phyloP scores from a whole-genome alignment of 768 basidiomycete species.

The Pulveroboletus frians region DNA sequence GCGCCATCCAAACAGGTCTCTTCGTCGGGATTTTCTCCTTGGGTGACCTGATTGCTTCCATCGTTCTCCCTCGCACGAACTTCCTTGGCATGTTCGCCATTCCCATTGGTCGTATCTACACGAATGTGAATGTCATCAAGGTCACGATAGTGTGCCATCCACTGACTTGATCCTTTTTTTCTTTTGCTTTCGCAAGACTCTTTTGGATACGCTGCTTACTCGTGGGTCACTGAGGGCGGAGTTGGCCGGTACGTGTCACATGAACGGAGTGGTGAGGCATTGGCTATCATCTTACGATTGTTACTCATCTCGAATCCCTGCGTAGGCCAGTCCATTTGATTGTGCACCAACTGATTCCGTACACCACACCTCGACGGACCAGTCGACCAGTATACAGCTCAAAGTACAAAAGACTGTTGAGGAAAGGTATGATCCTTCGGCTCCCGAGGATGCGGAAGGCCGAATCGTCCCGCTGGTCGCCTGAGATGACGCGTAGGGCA shows the following conservation, averaged over 20 bases:
- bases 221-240: conserved; percentile 4
- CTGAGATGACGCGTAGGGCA: neutral
- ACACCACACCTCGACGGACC: no score
- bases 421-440: neutral
- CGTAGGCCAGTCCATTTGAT: neutral
- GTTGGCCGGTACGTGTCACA: neutral
- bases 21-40: neutral
- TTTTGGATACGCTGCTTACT: conserved; percentile 11
- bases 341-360: neutral
- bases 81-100: neutral
- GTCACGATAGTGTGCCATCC: neutral
- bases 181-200: neutral
- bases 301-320: neutral
- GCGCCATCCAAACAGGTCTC: neutral
- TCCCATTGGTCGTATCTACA: neutral
- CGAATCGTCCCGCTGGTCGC: neutral
- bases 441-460: neutral
- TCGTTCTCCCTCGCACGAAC: neutral
- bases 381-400: neutral
- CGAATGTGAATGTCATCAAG: neutral
- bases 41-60: neutral
- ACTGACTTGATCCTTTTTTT: neutral
- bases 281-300: no score
- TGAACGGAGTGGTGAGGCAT: neutral
- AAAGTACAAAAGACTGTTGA: neutral